phyloP scores from a whole-genome alignment of 2,329 filamentous ascomycete genomes.

The Sclerotinia trifoliorum region DNA sequence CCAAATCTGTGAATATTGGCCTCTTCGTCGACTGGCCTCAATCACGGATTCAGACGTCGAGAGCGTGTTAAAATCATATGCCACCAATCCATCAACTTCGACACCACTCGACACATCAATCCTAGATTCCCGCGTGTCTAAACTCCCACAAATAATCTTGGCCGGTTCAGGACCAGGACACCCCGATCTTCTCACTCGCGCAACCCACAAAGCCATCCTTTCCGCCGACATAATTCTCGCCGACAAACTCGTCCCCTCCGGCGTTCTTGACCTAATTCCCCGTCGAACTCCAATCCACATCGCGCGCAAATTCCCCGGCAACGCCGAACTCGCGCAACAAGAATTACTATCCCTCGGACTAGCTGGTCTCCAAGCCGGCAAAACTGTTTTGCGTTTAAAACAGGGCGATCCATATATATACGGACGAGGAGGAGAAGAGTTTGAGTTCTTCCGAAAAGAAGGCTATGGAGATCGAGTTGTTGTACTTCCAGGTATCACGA shows the following conservation, averaged over 20 bases:
- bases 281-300: conserved; percentile 87
- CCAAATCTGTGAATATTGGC: conserved; percentile 99
- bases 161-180: conserved; percentile 92
- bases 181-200: conserved; percentile 83
- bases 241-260: conserved; percentile 81
- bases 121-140: conserved; percentile 35
- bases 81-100: conserved; percentile 39
- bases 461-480: conserved; percentile 63
- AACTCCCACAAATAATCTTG: conserved; percentile 72
- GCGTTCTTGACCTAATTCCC: conserved; percentile 85
- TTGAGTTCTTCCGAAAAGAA: conserved; percentile 72
- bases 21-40: conserved; percentile 73
- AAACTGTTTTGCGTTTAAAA: conserved; percentile 84
- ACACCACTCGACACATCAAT: conserved; percentile 37
- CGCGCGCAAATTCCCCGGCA: conserved; percentile 95
- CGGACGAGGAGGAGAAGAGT: conserved; percentile 90
- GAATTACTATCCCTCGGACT: conserved; percentile 81
- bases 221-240: conserved; percentile 76
- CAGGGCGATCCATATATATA: conserved; percentile 98
- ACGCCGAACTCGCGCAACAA: conserved; percentile 89
- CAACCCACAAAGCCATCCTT: conserved; percentile 74
- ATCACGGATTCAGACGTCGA: conserved; percentile 81
- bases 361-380: conserved; percentile 64
- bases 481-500: conserved; percentile 89
- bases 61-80: conserved; percentile 71